Base-by-base conservation (phyloP, 805 yeast genomes). In the Priceomyces medius region DNA sequence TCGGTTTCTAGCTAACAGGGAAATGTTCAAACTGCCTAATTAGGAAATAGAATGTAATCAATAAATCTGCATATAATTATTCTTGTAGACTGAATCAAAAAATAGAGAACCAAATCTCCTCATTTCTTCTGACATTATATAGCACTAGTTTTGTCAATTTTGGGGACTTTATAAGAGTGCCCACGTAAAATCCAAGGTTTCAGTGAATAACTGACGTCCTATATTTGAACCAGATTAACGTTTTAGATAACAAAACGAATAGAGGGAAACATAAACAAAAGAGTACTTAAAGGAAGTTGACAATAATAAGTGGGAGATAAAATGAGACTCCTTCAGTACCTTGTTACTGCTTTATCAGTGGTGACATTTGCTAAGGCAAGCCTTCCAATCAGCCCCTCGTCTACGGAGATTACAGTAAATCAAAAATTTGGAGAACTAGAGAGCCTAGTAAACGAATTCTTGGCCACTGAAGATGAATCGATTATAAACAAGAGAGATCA, bases 401-500 rank as follows among this genome's bases (percentile, higher is more conserved):
- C 38, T 21, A 18, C 6, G 6, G 19, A 35, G 38, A 21, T 35
- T 8, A 24, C 18, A n/a, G 7, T 31, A 19, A 14, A 31, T 7
- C 34, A 16, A 19, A 20, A 31, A 31, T 31, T 17, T 10, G 26
- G 23, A 35, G 16, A 13, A 13, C 12, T 35, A 29, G 28, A 19
- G 28, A 35, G 14, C 21, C 23, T 35, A 29, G 28, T 35, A 35
- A n/a, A 21, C 9, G 6, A 12, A 14, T 10, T 10, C 10, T 9
- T 26, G 9, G 14, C 29, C 9, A 26, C 9, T 26, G 29, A 26
- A 12, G 29, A 26, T 14, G 26, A 23, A 10, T 14, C 19, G 16
- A 13, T 13, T 12, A 18, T 35, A 14, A 29, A 35, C 9, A 35
- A 35, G 21, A 35, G 38, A 35, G 38, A 35, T 20, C 14, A 21